Base-by-base conservation (phyloP, 2,329 filamentous ascomycete species). In the Monilinia fructigena region DNA sequence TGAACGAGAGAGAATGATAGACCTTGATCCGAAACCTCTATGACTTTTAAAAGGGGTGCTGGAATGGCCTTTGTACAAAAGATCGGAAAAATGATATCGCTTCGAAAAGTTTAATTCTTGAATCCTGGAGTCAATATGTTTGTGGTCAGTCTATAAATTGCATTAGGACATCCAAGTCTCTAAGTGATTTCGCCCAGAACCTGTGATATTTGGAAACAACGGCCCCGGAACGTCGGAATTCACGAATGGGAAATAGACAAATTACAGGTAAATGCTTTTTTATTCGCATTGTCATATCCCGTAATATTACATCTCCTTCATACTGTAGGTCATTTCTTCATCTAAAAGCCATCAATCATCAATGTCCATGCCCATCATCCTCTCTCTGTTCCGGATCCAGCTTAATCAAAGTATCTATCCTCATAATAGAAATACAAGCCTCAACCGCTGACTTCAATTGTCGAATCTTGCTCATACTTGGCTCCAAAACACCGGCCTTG, bases 381-480 rank as follows among this genome's bases (percentile, higher is more conserved):
- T 86, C 86, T 76, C 85, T 84, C 82, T 89, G 86, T 82, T 97
- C 93, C 23, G 93, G 93, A 83, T 99, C 95, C 79, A 99, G 82
- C 83, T 96, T 96, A 81, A 99, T 98, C 80, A 99, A 84, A 71
- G 95, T 98, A 82, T 99, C 95, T 77, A 99, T 99, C 76, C 95
- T 87, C 95, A 99, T 98, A 78, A 99, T 98, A 76, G 93, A 91
- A 79, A 99, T 96, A 80, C 95, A 98, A 65, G 95, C 95, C 82
- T 99, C 95, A 60, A 99, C 95, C 38, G 95, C 95, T 80, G 91
- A 96, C 89, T 99, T 99, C 76, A 99, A 83, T 83, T 98, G 95
- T 80, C 94, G 90, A 73, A 99, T 86, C 85, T 99, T 99, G 86
- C 94, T 97, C 83, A 99, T 93, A 80, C 91, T 96, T 42, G 95